These are phyloP conservation scores for Tricharina praecox DNA, from an alignment of 495 filamentous ascomycete genomes.

Conservation along the genomic window DNA sequence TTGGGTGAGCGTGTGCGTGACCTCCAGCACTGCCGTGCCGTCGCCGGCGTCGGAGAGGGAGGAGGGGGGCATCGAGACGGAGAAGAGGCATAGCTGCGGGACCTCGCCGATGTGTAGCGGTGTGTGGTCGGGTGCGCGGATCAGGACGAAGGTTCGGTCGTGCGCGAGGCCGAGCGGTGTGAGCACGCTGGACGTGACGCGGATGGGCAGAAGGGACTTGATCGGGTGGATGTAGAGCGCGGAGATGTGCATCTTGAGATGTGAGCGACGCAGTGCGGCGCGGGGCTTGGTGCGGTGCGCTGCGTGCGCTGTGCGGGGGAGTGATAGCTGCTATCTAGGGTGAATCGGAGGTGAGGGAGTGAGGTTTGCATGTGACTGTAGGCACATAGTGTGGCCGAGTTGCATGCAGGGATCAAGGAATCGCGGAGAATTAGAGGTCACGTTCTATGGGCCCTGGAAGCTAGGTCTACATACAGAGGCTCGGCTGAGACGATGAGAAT, in stretches of 20 bases:
- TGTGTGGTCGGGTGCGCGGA: constrained; percentile 29
- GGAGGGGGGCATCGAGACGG: not conserved
- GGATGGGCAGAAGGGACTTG: constrained; percentile 58
- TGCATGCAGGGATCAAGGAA: too few species aligned
- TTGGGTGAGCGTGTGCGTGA: constrained; percentile 5
- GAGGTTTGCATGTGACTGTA: too few species aligned
- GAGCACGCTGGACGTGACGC: constrained; percentile 38
- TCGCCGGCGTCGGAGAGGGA: not conserved
- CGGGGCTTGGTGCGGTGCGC: too few species aligned
- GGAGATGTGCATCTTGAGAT: constrained; percentile 13
- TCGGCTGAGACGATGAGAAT: too few species aligned
- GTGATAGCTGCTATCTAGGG: too few species aligned
- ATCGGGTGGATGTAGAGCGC: constrained; percentile 69
- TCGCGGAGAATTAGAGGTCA: too few species aligned
- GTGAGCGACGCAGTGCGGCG: not conserved
- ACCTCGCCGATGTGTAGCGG: constrained; percentile 21
- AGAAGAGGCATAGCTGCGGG: constrained; percentile 18
- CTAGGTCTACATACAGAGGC: too few species aligned
- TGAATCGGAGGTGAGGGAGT: too few species aligned
- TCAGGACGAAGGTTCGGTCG: constrained; percentile 68
- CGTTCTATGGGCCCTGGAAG: too few species aligned
- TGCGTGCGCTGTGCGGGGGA: too few species aligned
- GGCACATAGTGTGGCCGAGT: too few species aligned
- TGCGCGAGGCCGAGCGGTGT: constrained; percentile 52
- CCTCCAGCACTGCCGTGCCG: not conserved